Conservation (phyloP, 768 basidiomycete genomes). For the Kwoniella dendrophila region DNA sequence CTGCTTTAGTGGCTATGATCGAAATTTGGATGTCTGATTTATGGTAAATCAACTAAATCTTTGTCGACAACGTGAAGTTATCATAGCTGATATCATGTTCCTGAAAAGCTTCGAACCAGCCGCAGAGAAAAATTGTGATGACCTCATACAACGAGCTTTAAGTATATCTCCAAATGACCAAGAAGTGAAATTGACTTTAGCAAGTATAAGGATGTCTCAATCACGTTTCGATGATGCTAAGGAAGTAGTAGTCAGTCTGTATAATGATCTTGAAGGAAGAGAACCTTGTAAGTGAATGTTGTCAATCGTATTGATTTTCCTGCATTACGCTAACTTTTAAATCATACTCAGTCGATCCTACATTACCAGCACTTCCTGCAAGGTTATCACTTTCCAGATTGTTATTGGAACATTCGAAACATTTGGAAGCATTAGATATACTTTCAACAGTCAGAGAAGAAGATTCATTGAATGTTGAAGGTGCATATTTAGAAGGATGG, state of each 20-base stretch:
- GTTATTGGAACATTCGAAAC: conserved; percentile 74
- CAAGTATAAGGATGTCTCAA: conserved; percentile 87
- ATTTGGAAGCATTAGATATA: conserved; percentile 71
- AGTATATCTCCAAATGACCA: conserved; percentile 72
- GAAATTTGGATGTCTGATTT: conserved; percentile 98
- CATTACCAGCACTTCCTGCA: conserved; percentile 70
- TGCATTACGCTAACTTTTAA: too few relatives aligned
- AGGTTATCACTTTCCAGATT: conserved; percentile 76
- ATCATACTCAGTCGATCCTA: conserved; percentile 64
- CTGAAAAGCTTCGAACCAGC: conserved; percentile 71
- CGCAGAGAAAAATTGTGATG: conserved; percentile 79
- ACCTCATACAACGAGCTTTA: conserved; percentile 71
- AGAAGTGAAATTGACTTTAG: conserved; percentile 77
- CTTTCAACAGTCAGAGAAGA: conserved; percentile 75
- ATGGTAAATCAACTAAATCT: conserved; percentile 63
- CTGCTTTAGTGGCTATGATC: conserved; percentile 82
- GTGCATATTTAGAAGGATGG: conserved; percentile 95
- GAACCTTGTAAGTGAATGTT: conserved; percentile 60
- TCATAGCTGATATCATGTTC: not conserved
- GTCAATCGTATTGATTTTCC: too few relatives aligned
- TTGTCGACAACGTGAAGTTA: not conserved
- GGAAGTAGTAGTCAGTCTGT: conserved; percentile 68
- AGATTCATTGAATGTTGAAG: conserved; percentile 85
- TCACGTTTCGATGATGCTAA: conserved; percentile 80
- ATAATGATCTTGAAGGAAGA: conserved; percentile 70